These are phyloP conservation scores for Comarum palustre DNA, from an alignment of 306 rosid genomes.

Conservation along the genomic window DNA sequence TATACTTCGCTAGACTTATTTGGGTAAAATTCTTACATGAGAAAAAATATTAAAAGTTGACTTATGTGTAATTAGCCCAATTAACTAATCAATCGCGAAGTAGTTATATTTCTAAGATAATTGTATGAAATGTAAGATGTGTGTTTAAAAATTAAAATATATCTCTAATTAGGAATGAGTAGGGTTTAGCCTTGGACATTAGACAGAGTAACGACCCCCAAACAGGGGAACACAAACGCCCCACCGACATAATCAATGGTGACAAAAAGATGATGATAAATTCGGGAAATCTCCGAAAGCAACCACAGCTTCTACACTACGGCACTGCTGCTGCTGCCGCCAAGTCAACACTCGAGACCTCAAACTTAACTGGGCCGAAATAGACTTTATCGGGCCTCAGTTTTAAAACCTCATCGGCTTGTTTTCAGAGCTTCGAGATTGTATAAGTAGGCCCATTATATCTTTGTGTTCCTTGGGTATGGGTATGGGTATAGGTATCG, in stretches of 20 bases:
- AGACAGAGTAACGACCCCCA: constrained; percentile 13
- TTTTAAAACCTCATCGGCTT: neutral
- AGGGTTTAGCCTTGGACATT: constrained; percentile 6
- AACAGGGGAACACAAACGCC: constrained; percentile 28
- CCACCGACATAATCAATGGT: constrained; percentile 17
- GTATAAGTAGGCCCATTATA: neutral
- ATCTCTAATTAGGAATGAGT: constrained; percentile 18
- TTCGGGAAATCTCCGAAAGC: neutral
- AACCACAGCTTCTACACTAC: constrained; percentile 3
- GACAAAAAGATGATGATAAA: constrained; percentile 9
- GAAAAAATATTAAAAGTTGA: too few relatives aligned
- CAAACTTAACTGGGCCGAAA: neutral
- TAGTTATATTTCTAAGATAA: too few relatives aligned
- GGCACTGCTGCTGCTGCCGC: neutral
- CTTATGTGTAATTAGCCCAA: too few relatives aligned
- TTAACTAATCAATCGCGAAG: too few relatives aligned
- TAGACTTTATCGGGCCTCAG: neutral
- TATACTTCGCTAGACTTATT: too few relatives aligned
- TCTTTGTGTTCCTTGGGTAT: neutral
- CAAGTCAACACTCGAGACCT: neutral
- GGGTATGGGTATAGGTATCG: too few relatives aligned
- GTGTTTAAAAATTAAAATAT: too few relatives aligned
- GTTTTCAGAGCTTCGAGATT: neutral
- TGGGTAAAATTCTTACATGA: too few relatives aligned
- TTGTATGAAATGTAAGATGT: too few relatives aligned